Evolutionary conservation across 2,329 filamentous ascomycete genomes (phyloP).

Genomic region (Delphinella strobiligena): DNA sequence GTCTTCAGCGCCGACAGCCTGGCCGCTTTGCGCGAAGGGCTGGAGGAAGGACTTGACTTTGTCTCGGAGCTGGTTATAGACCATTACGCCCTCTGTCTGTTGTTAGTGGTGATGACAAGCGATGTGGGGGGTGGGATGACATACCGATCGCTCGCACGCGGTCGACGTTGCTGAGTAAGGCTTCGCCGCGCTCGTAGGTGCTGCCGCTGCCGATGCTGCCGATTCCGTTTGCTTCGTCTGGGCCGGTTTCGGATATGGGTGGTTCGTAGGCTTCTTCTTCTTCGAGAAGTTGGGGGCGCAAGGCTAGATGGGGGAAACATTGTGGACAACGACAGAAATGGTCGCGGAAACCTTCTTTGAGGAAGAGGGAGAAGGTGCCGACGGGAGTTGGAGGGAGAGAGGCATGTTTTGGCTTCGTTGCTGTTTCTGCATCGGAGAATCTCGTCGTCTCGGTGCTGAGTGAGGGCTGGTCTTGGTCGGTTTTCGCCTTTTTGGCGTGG

Average conservation of each 20-base stretch:
- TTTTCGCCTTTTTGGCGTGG: conserved; percentile 1
- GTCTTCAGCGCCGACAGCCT: conserved; percentile 83
- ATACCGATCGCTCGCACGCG: conserved; percentile 66
- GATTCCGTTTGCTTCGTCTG: conserved; percentile 42
- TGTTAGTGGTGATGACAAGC: not conserved
- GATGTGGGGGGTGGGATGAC: not conserved
- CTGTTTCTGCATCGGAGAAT: conserved; percentile 14
- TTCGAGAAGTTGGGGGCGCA: conserved; percentile 72
- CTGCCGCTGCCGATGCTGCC: conserved; percentile 60
- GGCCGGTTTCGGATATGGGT: conserved; percentile 56
- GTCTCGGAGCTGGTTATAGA: conserved; percentile 91
- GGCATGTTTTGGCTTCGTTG: conserved; percentile 13
- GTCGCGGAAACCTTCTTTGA: conserved; percentile 66
- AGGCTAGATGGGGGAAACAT: conserved; percentile 64
- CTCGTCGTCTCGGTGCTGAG: conserved; percentile 5
- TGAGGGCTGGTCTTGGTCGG: not conserved
- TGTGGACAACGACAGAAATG: conserved; percentile 67
- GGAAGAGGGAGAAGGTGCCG: conserved; percentile 67
- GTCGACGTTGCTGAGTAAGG: conserved; percentile 81
- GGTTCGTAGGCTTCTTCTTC: conserved; percentile 93
- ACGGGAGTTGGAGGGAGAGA: conserved; percentile 43
- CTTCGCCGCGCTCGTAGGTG: conserved; percentile 83
- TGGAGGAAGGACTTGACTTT: conserved; percentile 91
- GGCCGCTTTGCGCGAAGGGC: conserved; percentile 83
- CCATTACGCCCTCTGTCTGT: conserved; percentile 75